Conservation (phyloP, 2,329 filamentous ascomycete genomes). For the Colletotrichum nymphaeae region DNA sequence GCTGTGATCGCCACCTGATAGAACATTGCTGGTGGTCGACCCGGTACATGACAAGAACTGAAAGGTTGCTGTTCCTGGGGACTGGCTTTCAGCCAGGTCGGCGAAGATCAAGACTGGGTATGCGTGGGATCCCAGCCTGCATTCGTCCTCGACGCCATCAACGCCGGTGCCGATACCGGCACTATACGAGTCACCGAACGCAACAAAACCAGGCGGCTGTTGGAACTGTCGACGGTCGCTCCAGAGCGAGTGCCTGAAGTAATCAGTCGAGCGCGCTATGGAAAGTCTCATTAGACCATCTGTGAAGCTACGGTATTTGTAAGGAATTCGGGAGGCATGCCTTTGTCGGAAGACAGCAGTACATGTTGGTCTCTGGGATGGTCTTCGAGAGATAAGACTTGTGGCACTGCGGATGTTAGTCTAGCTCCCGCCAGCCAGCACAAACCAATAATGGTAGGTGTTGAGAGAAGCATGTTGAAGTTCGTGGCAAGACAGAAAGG, state of each 20-base stretch:
- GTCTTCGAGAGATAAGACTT: too few relatives aligned
- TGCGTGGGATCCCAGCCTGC: conserved; percentile 54
- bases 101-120: conserved; percentile 53
- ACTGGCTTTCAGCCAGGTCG: conserved; percentile 47
- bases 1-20: conserved; percentile 48
- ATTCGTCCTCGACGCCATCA: conserved; percentile 53
- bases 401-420: background rate
- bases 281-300: background rate
- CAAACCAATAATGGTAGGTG: background rate
- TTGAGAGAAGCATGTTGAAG: background rate
- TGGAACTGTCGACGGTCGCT: background rate
- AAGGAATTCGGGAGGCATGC: background rate
- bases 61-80: conserved; percentile 45
- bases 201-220: conserved; percentile 45
- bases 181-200: conserved; percentile 60
- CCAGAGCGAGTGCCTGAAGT: background rate
- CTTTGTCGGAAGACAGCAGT: conserved; percentile 4
- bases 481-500: background rate
- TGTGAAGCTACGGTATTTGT: background rate
- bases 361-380: background rate
- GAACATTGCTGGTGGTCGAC: conserved; percentile 53
- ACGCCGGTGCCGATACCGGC: conserved; percentile 59
- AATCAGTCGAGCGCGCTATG: background rate
- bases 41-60: conserved; percentile 61
- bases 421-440: background rate